phyloP scores from a whole-genome alignment of 2,329 filamentous ascomycete species.

The Monosporascus cannonballus region DNA sequence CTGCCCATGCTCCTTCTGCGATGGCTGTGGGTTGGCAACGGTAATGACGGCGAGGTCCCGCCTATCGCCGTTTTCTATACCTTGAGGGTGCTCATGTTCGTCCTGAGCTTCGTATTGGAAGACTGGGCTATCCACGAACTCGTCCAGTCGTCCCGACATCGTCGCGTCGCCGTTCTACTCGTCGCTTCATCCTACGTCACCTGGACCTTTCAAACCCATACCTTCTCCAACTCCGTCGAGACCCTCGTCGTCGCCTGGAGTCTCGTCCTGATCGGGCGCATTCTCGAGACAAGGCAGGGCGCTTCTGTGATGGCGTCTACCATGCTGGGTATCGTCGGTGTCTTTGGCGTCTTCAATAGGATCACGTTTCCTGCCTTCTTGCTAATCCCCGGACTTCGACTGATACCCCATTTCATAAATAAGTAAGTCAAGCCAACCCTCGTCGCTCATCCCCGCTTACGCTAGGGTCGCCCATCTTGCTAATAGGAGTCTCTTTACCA shows the following conservation, averaged over 20 bases:
- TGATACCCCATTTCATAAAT: conserved; percentile 79
- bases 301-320: conserved; percentile 68
- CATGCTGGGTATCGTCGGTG: conserved; percentile 71
- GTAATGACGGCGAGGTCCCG: conserved; percentile 67
- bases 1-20: conserved; percentile 87
- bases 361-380: conserved; percentile 96
- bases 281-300: conserved; percentile 64
- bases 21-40: conserved; percentile 87
- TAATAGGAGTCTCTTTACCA: conserved; percentile 9
- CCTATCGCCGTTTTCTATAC: conserved; percentile 89
- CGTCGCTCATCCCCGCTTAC: background rate
- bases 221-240: conserved; percentile 96
- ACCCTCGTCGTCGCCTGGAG: conserved; percentile 91
- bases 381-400: conserved; percentile 71
- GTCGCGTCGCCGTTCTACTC: conserved; percentile 70
- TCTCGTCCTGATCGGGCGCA: conserved; percentile 83
- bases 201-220: conserved; percentile 98
- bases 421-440: conserved; percentile 50
- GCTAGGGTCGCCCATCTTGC: conserved; percentile 1
- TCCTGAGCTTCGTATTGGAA: conserved; percentile 90
- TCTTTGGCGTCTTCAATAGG: conserved; percentile 89
- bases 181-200: conserved; percentile 97
- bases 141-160: conserved; percentile 65
- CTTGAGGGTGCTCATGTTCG: conserved; percentile 84
- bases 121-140: conserved; percentile 97